Conservation (phyloP, 108 stramenopile genomes). For the Cyclotella cryptica region DNA sequence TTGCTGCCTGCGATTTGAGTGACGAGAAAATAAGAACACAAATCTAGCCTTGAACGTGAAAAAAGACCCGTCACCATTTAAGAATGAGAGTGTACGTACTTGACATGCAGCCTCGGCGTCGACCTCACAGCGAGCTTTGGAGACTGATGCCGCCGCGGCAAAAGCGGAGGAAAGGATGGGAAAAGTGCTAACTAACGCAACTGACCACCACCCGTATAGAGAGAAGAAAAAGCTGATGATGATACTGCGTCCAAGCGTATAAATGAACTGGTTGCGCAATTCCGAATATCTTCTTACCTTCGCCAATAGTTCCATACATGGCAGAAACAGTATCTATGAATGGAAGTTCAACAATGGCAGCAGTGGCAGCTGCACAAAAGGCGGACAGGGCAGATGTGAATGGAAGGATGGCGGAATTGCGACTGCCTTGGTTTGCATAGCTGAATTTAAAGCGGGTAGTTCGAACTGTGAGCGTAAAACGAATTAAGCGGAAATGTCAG, state of each 20-base stretch:
- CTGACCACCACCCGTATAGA: neutral
- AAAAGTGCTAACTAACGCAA: constrained; percentile 65
- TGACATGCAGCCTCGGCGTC: constrained; percentile 81
- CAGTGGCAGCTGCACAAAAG: constrained; percentile 89
- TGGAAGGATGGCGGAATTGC: constrained; percentile 85
- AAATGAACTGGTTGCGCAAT: neutral
- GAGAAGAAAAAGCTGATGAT: neutral
- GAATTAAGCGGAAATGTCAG: neutral
- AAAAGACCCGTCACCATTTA: neutral
- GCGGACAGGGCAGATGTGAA: constrained; percentile 88
- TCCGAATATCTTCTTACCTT: constrained; percentile 11
- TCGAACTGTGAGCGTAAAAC: neutral
- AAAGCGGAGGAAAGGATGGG: constrained; percentile 76
- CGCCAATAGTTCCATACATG: constrained; percentile 43
- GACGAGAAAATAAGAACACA: neutral
- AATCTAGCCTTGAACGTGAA: neutral
- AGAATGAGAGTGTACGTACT: neutral
- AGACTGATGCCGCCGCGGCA: constrained; percentile 90
- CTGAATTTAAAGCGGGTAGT: constrained; percentile 4
- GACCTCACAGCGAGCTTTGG: constrained; percentile 89
- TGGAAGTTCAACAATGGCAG: constrained; percentile 89
- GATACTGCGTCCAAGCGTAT: neutral
- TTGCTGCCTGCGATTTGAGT: constrained; percentile 61
- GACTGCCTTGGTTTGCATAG: constrained; percentile 92
- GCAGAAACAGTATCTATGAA: constrained; percentile 72